Percentiles rank a stretch among this genome's conserved stretches.
Evolutionary conservation across 2,329 filamentous ascomycete species (phyloP).

Genomic region (Colletotrichum sp.): DNA sequence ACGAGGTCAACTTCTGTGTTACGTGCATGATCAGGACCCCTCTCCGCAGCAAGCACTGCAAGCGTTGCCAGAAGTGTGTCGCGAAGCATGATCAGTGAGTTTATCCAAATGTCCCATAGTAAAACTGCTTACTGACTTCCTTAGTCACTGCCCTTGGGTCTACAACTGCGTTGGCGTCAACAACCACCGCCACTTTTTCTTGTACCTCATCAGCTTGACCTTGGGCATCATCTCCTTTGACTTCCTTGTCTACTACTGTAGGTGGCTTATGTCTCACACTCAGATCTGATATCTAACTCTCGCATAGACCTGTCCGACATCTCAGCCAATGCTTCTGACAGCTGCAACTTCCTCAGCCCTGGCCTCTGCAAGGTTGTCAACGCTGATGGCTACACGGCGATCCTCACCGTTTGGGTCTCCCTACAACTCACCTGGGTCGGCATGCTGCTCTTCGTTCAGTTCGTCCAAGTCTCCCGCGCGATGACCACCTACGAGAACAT

Average conservation of each 20-base stretch:
- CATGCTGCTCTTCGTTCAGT: slow-evolving; percentile 96
- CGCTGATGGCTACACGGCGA: slow-evolving; percentile 82
- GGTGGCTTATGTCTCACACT: slow-evolving; percentile 30
- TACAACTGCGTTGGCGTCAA: slow-evolving; percentile 96
- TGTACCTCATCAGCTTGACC: slow-evolving; percentile 83
- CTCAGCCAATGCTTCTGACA: slow-evolving; percentile 53
- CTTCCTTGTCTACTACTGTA: slow-evolving; percentile 75
- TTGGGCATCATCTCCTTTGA: slow-evolving; percentile 76
- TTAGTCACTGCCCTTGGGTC: slow-evolving; percentile 95
- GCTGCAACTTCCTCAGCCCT: slow-evolving; percentile 79
- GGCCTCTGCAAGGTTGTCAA: slow-evolving; percentile 77
- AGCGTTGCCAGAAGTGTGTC: slow-evolving; percentile 87
- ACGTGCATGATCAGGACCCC: slow-evolving; percentile 94
- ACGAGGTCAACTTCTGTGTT: slow-evolving; percentile 93
- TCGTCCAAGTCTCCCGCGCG: slow-evolving; percentile 88
- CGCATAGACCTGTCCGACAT: slow-evolving; percentile 66
- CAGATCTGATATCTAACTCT: slow-evolving; percentile 28
- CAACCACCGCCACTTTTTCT: slow-evolving; percentile 93
- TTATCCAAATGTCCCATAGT: background rate
- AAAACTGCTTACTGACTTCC: background rate
- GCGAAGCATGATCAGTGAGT: slow-evolving; percentile 96
- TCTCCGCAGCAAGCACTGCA: slow-evolving; percentile 94
- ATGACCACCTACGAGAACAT: slow-evolving; percentile 98
- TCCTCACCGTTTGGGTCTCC: slow-evolving; percentile 78
- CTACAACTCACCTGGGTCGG: slow-evolving; percentile 93